phyloP scores from a whole-genome alignment of 306 rosid species.

The Ceratonia siliqua region DNA sequence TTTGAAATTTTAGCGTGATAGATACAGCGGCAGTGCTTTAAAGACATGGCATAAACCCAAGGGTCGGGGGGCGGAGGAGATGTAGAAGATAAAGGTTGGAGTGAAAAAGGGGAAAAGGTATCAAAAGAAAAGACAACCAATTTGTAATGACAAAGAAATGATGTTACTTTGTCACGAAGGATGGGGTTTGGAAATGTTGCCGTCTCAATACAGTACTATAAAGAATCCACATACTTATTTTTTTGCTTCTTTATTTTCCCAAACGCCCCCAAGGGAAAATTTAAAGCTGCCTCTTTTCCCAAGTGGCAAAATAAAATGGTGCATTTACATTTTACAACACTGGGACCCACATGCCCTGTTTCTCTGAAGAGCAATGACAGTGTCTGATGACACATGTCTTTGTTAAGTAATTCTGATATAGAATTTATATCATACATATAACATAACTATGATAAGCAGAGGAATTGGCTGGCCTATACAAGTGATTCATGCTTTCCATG shows the following conservation, averaged over 20 bases:
- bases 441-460: background rate
- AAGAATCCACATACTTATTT: conserved; percentile 44
- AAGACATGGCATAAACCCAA: conserved; percentile 42
- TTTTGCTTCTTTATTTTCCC: conserved; percentile 40
- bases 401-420: background rate
- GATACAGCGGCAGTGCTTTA: conserved; percentile 39
- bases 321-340: conserved; percentile 25
- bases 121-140: conserved; percentile 40
- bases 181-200: conserved; percentile 37
- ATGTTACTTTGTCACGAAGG: conserved; percentile 72
- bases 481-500: conserved; percentile 27
- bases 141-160: conserved; percentile 46
- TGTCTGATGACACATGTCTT: background rate
- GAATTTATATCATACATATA: no score
- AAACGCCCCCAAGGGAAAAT: conserved; percentile 35
- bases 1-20: conserved; percentile 36
- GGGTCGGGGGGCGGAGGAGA: conserved; percentile 24
- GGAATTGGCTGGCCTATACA: background rate
- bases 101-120: conserved; percentile 34
- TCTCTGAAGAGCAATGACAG: conserved; percentile 14
- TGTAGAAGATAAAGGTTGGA: conserved; percentile 45
- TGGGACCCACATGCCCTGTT: conserved; percentile 32
- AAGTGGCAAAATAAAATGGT: conserved; percentile 39
- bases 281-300: conserved; percentile 34
- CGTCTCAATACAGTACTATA: background rate